A percentile compares a stretch with the other conserved stretches of the same genome.
Conservation (phyloP, 2,329 filamentous ascomycete genomes). For the Sporothrix dimorphospora region DNA sequence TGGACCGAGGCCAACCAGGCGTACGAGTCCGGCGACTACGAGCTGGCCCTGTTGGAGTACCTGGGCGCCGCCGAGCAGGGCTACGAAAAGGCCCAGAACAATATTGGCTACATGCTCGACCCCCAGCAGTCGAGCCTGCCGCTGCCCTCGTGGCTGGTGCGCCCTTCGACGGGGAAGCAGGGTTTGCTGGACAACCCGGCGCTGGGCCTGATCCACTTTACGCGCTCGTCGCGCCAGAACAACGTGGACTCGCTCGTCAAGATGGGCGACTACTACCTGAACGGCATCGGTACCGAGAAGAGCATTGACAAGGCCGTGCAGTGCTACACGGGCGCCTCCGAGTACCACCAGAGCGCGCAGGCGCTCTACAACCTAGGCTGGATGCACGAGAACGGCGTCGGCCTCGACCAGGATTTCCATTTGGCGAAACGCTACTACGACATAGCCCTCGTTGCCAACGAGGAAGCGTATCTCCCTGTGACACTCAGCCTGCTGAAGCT, state of each 20-base stretch:
- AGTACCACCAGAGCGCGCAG: slow-evolving; percentile 89
- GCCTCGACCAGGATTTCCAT: slow-evolving; percentile 93
- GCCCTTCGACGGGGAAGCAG: neutral
- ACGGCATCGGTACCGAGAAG: slow-evolving; percentile 71
- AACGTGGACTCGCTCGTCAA: slow-evolving; percentile 96
- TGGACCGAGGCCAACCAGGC: slow-evolving; percentile 83
- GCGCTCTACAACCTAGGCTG: slow-evolving; percentile 96
- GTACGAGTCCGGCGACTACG: slow-evolving; percentile 76
- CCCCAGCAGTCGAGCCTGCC: slow-evolving; percentile 66
- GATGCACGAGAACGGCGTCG: slow-evolving; percentile 98
- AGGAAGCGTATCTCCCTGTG: slow-evolving; percentile 91
- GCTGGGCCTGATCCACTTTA: slow-evolving; percentile 90
- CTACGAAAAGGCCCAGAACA: slow-evolving; percentile 86
- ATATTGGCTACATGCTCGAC: slow-evolving; percentile 85
- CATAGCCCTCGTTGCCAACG: slow-evolving; percentile 84
- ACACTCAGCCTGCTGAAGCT: slow-evolving; percentile 86
- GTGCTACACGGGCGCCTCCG: slow-evolving; percentile 90
- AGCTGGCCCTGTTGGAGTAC: slow-evolving; percentile 78
- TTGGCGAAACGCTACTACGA: slow-evolving; percentile 97
- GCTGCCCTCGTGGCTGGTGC: slow-evolving; percentile 54
- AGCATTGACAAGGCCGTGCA: slow-evolving; percentile 86
- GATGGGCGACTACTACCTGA: slow-evolving; percentile 96
- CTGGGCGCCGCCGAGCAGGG: slow-evolving; percentile 91
- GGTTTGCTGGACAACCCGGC: slow-evolving; percentile 55
- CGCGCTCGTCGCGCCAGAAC: slow-evolving; percentile 85